Evolutionary conservation across 495 filamentous ascomycete genomes (phyloP).

Genomic region (Penicillium nucicola): DNA sequence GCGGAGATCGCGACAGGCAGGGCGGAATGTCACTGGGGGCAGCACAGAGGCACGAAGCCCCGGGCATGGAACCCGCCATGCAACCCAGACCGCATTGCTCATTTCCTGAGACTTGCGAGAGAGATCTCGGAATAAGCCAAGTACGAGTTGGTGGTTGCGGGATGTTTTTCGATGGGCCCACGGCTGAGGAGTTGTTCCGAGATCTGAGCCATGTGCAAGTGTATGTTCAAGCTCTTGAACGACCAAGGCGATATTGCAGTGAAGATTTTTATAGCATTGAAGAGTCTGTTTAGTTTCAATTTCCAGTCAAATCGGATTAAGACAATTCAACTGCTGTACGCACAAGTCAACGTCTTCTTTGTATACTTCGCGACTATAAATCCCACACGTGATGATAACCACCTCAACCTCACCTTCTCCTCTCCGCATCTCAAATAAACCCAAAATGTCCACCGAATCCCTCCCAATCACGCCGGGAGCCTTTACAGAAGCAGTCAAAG

Average conservation of each 20-base stretch:
- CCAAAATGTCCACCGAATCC: conserved; percentile 36
- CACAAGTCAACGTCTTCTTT: neutral
- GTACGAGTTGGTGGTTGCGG: neutral
- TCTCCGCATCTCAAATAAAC: neutral
- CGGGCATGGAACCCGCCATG: conserved; percentile 45
- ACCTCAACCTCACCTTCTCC: neutral
- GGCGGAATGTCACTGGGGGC: conserved; percentile 12
- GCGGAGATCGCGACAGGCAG: conserved; percentile 17
- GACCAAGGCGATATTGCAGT: no score
- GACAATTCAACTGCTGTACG: no score
- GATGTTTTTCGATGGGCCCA: conserved; percentile 9
- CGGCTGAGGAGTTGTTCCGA: conserved; percentile 16
- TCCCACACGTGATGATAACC: conserved; percentile 2
- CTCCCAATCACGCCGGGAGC: conserved; percentile 33
- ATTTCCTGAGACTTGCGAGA: conserved; percentile 35
- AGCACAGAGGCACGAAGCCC: conserved; percentile 34
- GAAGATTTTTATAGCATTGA: no score
- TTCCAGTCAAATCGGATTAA: no score
- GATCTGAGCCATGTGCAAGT: neutral
- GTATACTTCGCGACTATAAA: neutral
- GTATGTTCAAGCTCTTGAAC: neutral
- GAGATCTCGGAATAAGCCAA: conserved; percentile 1
- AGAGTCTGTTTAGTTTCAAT: no score
- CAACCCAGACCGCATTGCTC: conserved; percentile 45
- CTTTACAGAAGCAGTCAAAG: conserved; percentile 66